Evolutionary conservation across 805 yeast genomes (phyloP), one percentile per base, ranked within the genome.

Genomic region (Zygoascus biomembranicola): DNA sequence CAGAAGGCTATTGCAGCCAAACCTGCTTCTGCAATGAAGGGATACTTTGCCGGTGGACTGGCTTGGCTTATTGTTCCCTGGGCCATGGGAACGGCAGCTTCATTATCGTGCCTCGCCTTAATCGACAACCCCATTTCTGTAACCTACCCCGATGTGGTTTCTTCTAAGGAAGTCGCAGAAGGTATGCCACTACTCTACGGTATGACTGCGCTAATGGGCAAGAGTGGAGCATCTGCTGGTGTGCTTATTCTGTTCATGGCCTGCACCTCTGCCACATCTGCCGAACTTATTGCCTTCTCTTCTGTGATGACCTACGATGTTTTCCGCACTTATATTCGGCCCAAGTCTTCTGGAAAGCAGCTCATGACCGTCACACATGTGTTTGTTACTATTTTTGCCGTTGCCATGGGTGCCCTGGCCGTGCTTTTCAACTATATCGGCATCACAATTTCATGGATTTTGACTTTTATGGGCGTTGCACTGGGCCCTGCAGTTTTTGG

Each of bases 211-310:
- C 71, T 88, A 45, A 72, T 88, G 72, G 96, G 96, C 52, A 84
- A 78, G 62, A 86, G 90, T 61, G 96, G 96, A 58, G 92, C 94
- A 5, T 89, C 80, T 47, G 88, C 88, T 41, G 75, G 87, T 11
- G 75, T 72, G 19, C 60, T 72, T 37, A 65, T 70, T 43, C 62
- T 72, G 18, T 72, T 70, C 57, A 63, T 71, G 55, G 72, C 75
- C 1, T 74, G 70, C 32, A 72, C 76, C 8, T 71, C 75, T n/a
- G 70, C 75, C 3, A 71, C 69, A 16, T 66, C 72, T 51, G 74
- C 75, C 8, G 73, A 72, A 57, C 60, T 72, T 67, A 68, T 72
- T 45, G 70, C 74, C 1, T 74, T 71, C 26, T 68, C 73, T 51
- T 64, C 71, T 51, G 70, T 72, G 54, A 57, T 76, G 37, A 73